A percentile compares a stretch with the other conserved stretches of the same genome.
Conservation (phyloP, 2,329 filamentous ascomycete species). For the Neofusicoccum umdonicola region DNA sequence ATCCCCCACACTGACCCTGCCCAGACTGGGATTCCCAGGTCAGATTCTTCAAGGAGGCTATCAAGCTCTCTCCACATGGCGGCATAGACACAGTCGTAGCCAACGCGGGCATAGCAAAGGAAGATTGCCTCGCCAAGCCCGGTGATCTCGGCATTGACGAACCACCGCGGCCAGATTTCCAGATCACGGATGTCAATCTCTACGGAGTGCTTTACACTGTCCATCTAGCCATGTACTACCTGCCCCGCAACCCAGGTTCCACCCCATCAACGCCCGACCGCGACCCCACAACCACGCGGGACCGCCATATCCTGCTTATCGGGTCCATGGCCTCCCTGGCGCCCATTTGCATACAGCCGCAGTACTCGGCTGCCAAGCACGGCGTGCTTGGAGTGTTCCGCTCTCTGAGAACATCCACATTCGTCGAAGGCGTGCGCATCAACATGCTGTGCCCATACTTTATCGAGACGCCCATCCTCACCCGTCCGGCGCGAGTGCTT, state of each 20-base stretch:
- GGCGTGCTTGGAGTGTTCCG: conserved; percentile 65
- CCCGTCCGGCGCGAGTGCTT: conserved; percentile 46
- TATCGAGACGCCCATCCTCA: conserved; percentile 60
- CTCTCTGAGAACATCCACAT: conserved; percentile 51
- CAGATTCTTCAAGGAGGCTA: conserved; percentile 60
- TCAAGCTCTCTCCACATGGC: conserved; percentile 52
- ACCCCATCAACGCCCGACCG: conserved; percentile 21
- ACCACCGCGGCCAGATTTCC: conserved; percentile 48
- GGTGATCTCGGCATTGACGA: conserved; percentile 44
- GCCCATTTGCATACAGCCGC: conserved; percentile 42
- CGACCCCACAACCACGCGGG: conserved; percentile 35
- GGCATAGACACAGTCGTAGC: conserved; percentile 64
- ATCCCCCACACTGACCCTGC: not conserved
- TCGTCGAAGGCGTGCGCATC: conserved; percentile 55
- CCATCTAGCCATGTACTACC: conserved; percentile 62
- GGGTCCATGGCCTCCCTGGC: conserved; percentile 59
- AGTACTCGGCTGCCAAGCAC: conserved; percentile 65
- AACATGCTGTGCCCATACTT: conserved; percentile 70
- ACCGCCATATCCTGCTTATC: conserved; percentile 62
- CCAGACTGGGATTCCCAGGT: conserved; percentile 61
- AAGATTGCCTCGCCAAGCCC: conserved; percentile 49
- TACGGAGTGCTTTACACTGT: conserved; percentile 64
- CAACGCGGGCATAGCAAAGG: conserved; percentile 61
- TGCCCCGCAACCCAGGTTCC: conserved; percentile 51
- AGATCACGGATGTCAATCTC: conserved; percentile 61